Conservation (phyloP, 805 yeast species). For the Nakazawaea ernobii region DNA sequence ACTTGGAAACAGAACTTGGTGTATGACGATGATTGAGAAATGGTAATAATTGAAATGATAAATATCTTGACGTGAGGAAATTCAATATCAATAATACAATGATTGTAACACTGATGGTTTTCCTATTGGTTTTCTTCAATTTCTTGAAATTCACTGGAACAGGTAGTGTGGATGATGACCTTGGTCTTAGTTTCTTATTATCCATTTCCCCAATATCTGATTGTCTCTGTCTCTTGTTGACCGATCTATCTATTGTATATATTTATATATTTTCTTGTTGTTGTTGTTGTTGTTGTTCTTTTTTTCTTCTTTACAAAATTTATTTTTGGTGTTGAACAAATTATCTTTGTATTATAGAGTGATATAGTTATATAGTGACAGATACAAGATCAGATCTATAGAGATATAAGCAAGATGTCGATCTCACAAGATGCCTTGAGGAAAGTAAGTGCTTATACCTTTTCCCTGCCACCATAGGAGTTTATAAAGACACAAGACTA, state of each 20-base stretch:
- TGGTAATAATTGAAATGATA: conserved; percentile 9
- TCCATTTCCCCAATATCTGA: not conserved
- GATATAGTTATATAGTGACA: no score
- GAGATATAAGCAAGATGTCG: conserved; percentile 4
- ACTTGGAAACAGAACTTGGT: conserved; percentile 8
- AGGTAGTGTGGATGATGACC: conserved; percentile 9
- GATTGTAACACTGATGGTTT: not conserved
- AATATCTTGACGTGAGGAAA: conserved; percentile 8
- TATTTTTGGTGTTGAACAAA: not conserved
- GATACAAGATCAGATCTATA: not conserved
- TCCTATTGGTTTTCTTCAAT: conserved; percentile 2
- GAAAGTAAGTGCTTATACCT: conserved; percentile 9
- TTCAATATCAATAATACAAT: conserved; percentile 3
- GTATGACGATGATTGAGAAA: conserved; percentile 3
- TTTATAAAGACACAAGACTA: not conserved
- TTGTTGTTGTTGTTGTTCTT: not conserved
- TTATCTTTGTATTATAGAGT: not conserved
- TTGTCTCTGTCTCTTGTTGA: not conserved
- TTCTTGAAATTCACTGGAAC: conserved; percentile 10
- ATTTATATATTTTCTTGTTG: no score
- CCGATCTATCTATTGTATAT: no score
- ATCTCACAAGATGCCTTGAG: conserved; percentile 8
- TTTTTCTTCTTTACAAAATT: not conserved
- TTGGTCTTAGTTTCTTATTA: conserved; percentile 6
- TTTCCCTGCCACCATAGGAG: not conserved